Conservation (phyloP, 441 rosid species). For the Arabidopsis hybrid region DNA sequence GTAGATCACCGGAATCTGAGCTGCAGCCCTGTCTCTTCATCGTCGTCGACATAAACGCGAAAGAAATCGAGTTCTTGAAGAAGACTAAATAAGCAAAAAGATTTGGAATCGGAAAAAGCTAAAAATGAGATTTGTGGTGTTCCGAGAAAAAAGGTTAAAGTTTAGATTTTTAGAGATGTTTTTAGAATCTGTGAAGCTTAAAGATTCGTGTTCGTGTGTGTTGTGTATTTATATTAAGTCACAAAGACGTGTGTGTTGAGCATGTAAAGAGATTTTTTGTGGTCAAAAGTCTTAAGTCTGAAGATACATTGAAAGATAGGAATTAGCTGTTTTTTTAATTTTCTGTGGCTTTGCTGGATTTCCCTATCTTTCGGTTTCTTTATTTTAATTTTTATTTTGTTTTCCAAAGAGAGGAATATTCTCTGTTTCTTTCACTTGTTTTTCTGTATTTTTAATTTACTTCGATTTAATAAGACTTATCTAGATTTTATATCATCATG, state of each 20-base stretch:
- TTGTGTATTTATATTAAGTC: not conserved
- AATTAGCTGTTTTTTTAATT: conserved; percentile 32
- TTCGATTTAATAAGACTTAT: too few species aligned
- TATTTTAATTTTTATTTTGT: not conserved
- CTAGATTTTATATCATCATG: too few species aligned
- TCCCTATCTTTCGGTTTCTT: not conserved
- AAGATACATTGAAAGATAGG: conserved; percentile 21
- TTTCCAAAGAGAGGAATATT: too few species aligned
- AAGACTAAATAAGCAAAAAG: not conserved
- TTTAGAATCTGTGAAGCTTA: conserved; percentile 23
- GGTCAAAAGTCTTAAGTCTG: conserved; percentile 31
- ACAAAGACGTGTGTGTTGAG: conserved; percentile 21
- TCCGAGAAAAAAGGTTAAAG: conserved; percentile 8
- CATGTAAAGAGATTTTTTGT: conserved; percentile 16
- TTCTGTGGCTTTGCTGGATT: conserved; percentile 39
- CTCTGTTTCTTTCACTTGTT: too few species aligned
- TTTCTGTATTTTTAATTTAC: too few species aligned
- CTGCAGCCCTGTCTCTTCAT: conserved; percentile 47
- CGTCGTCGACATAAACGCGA: conserved; percentile 41
- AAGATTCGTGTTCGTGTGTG: conserved; percentile 33
- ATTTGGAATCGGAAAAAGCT: not conserved
- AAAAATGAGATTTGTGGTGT: conserved; percentile 17
- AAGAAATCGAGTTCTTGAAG: not conserved
- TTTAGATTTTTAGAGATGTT: not conserved
- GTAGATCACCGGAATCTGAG: conserved; percentile 29